Percentiles rank a stretch among this genome's conserved stretches.
Evolutionary conservation across 2,329 filamentous ascomycete species (phyloP).

Genomic region (Basipetospora chlamydospora): DNA sequence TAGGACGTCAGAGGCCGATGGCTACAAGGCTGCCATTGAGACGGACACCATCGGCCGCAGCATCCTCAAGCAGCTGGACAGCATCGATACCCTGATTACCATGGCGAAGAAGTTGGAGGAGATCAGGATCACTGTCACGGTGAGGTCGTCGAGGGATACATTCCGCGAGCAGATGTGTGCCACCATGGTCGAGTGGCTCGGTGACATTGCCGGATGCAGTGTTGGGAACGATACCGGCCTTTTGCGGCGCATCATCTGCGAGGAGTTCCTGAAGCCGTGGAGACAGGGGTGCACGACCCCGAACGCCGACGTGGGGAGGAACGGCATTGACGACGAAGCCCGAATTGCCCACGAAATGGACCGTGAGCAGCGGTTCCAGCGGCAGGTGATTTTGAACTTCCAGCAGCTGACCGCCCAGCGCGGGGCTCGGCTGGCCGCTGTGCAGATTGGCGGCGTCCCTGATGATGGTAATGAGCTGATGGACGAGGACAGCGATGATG

Average conservation of each 20-base stretch:
- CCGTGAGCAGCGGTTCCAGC: slow-evolving; percentile 19
- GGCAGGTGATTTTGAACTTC: slow-evolving; percentile 19
- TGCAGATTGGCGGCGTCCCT: background rate
- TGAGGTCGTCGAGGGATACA: slow-evolving; percentile 83
- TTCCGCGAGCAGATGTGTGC: slow-evolving; percentile 98
- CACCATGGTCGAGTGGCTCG: slow-evolving; percentile 92
- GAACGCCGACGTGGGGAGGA: slow-evolving; percentile 62
- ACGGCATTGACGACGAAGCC: slow-evolving; percentile 72
- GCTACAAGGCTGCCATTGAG: slow-evolving; percentile 64
- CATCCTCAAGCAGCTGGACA: slow-evolving; percentile 60
- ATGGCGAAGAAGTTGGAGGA: slow-evolving; percentile 84
- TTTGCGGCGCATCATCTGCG: slow-evolving; percentile 69
- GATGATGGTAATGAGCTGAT: slow-evolving; percentile 21
- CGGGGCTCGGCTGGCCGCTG: slow-evolving; percentile 11
- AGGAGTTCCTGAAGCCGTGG: slow-evolving; percentile 84
- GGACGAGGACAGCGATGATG: slow-evolving; percentile 32
- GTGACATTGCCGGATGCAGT: slow-evolving; percentile 80
- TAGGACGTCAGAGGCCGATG: slow-evolving; percentile 53
- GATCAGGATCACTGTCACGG: slow-evolving; percentile 90
- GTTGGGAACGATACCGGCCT: slow-evolving; percentile 69
- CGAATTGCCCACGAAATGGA: slow-evolving; percentile 36
- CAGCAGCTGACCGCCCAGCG: slow-evolving; percentile 10
- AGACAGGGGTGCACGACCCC: slow-evolving; percentile 68
- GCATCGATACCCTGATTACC: slow-evolving; percentile 56
- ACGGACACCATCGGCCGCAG: slow-evolving; percentile 80